These are phyloP conservation scores for Forsythia suspensa DNA, from an alignment of 257 asterid species.

Conservation along the genomic window DNA sequence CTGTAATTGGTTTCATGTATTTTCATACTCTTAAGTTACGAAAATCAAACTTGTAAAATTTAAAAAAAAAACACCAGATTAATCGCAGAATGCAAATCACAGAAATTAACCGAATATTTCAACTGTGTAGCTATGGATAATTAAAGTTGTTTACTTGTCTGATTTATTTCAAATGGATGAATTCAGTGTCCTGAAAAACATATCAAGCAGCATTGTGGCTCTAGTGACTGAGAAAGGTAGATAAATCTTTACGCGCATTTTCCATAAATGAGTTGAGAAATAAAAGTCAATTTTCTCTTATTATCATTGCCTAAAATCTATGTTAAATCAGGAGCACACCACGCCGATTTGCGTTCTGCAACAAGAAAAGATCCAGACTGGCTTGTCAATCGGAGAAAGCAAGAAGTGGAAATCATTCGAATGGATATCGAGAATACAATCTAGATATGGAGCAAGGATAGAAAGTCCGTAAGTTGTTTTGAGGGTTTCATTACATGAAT, in stretches of 20 bases:
- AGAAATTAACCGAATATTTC: no score
- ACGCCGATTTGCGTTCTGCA: slow-evolving; percentile 62
- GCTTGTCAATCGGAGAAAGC: slow-evolving; percentile 57
- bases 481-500: no score
- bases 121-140: neutral
- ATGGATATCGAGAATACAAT: slow-evolving; percentile 63
- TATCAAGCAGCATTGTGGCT: slow-evolving; percentile 72
- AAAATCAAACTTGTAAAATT: no score
- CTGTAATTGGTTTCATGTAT: neutral
- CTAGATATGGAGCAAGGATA: slow-evolving; percentile 35
- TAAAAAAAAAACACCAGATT: no score
- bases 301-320: neutral
- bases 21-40: neutral
- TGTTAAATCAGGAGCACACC: slow-evolving; percentile 64
- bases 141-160: neutral
- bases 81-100: no score
- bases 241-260: neutral
- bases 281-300: neutral
- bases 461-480: neutral
- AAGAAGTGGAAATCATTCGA: slow-evolving; percentile 56
- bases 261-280: neutral
- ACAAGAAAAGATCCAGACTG: slow-evolving; percentile 59
- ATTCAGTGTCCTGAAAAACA: slow-evolving; percentile 57
- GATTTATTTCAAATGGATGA: neutral
- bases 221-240: slow-evolving; percentile 66